Evolutionary conservation across 2,329 filamentous ascomycete species (phyloP).

Genomic region (Fusarium redolens): DNA sequence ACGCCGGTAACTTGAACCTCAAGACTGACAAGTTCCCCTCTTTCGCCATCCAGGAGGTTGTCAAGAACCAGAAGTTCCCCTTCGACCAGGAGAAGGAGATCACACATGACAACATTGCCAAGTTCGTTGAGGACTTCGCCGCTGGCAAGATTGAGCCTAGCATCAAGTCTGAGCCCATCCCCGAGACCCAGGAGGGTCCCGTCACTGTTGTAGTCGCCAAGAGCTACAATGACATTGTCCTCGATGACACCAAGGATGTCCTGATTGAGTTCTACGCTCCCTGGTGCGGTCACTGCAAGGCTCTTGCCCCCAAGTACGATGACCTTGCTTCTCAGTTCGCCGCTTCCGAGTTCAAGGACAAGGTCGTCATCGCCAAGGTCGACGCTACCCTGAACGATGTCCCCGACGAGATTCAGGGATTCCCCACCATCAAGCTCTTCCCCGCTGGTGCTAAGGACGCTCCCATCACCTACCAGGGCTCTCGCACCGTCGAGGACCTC

Average conservation of each 20-base stretch:
- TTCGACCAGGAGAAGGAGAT: conserved; percentile 87
- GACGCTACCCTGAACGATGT: conserved; percentile 97
- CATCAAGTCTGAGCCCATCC: conserved; percentile 98
- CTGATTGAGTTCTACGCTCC: conserved; percentile 98
- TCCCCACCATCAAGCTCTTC: conserved; percentile 99
- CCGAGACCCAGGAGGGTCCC: conserved; percentile 90
- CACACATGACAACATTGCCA: conserved; percentile 74
- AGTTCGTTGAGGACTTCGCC: conserved; percentile 87
- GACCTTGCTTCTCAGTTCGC: conserved; percentile 84
- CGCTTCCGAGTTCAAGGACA: conserved; percentile 81
- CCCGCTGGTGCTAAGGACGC: conserved; percentile 87
- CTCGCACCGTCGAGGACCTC: conserved; percentile 91
- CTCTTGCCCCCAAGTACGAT: conserved; percentile 95
- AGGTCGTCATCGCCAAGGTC: conserved; percentile 95
- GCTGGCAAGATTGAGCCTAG: conserved; percentile 91
- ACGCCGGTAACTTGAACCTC: conserved; percentile 97
- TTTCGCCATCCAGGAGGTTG: conserved; percentile 95
- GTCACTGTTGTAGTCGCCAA: conserved; percentile 92
- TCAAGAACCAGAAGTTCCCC: conserved; percentile 97
- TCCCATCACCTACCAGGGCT: conserved; percentile 87
- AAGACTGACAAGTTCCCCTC: conserved; percentile 95
- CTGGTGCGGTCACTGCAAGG: conserved; percentile 99
- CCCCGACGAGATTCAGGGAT: conserved; percentile 94
- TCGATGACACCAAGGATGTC: conserved; percentile 96
- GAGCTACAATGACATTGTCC: conserved; percentile 90